These are phyloP conservation scores for Grosmannia clavigera DNA, from an alignment of 2,329 filamentous ascomycete species.

Conservation along the genomic window DNA sequence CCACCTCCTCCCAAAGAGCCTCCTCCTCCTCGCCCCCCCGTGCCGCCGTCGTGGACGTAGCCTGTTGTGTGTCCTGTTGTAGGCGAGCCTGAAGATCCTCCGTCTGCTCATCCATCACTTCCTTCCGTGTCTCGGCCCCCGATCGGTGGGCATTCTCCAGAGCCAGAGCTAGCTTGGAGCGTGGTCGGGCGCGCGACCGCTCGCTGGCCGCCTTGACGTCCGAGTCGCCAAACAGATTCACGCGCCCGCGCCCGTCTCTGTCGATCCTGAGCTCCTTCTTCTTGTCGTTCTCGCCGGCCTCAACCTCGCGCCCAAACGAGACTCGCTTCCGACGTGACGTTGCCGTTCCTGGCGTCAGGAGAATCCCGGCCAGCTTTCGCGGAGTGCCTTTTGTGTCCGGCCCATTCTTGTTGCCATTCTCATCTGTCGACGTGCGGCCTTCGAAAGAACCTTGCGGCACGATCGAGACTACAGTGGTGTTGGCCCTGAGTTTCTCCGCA, in stretches of 20 bases:
- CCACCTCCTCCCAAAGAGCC: slow-evolving; percentile 43
- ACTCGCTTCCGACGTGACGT: slow-evolving; percentile 51
- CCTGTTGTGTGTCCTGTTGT: slow-evolving; percentile 6
- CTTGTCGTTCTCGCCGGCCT: slow-evolving; percentile 20
- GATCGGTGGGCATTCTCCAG: slow-evolving; percentile 27
- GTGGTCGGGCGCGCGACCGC: slow-evolving; percentile 15
- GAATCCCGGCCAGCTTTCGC: slow-evolving; percentile 37
- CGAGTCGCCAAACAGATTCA: slow-evolving; percentile 8
- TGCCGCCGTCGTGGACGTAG: background rate
- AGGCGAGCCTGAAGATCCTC: slow-evolving; percentile 11
- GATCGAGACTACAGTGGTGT: background rate
- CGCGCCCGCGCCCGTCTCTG: slow-evolving; percentile 9
- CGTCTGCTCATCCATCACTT: background rate
- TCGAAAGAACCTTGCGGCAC: background rate
- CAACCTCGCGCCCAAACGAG: slow-evolving; percentile 48
- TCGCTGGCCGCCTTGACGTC: background rate
- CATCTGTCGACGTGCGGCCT: background rate
- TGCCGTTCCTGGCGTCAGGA: slow-evolving; percentile 51
- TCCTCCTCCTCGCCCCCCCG: slow-evolving; percentile 15
- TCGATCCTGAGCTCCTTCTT: slow-evolving; percentile 16
- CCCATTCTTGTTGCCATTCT: slow-evolving; percentile 11
- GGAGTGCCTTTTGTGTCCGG: slow-evolving; percentile 3
- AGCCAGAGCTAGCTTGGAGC: slow-evolving; percentile 31
- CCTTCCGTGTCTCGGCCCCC: slow-evolving; percentile 12
- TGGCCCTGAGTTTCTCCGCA: background rate